Percentiles rank a stretch among this genome's conserved stretches.
These are phyloP conservation scores for Penicillium odoratum DNA, from an alignment of 495 filamentous ascomycete genomes.

Conservation along the genomic window DNA sequence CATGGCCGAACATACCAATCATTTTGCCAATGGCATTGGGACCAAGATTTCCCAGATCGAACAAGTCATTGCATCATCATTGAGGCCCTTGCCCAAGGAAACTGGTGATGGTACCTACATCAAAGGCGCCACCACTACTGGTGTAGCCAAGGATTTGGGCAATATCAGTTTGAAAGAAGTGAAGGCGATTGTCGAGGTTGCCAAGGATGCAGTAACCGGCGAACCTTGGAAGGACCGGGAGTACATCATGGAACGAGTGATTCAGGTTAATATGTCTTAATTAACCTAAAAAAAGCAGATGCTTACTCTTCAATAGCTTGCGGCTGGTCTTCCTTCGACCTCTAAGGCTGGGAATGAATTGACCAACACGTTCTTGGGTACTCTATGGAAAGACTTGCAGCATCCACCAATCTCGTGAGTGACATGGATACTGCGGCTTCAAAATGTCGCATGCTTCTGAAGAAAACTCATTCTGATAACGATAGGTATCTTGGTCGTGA, in stretches of 20 bases:
- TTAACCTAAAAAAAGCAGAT: not conserved
- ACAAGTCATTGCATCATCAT: slow-evolving; percentile 56
- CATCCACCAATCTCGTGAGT: slow-evolving; percentile 67
- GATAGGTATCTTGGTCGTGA: slow-evolving; percentile 52
- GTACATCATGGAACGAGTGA: slow-evolving; percentile 58
- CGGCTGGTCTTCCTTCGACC: slow-evolving; percentile 50
- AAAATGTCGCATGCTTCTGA: not conserved
- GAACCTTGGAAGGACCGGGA: slow-evolving; percentile 84
- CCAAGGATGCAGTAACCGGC: slow-evolving; percentile 70
- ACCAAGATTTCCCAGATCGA: slow-evolving; percentile 51
- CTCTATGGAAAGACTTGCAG: slow-evolving; percentile 67
- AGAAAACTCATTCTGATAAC: slow-evolving; percentile 20
- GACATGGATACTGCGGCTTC: not conserved
- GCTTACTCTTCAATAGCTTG: slow-evolving; percentile 27
- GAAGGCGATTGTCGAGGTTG: slow-evolving; percentile 46
- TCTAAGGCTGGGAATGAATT: slow-evolving; percentile 53
- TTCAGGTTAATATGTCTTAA: slow-evolving; percentile 35
- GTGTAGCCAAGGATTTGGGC: slow-evolving; percentile 38
- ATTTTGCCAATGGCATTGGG: slow-evolving; percentile 16
- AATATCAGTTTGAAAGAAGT: slow-evolving; percentile 43
- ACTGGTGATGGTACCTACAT: slow-evolving; percentile 61
- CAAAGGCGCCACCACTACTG: slow-evolving; percentile 30
- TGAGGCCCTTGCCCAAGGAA: slow-evolving; percentile 62
- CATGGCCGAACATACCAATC: slow-evolving; percentile 31
- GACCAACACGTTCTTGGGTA: slow-evolving; percentile 60